Base-by-base conservation (phyloP, 805 yeast species). In the Saturnispora zaruensis region DNA sequence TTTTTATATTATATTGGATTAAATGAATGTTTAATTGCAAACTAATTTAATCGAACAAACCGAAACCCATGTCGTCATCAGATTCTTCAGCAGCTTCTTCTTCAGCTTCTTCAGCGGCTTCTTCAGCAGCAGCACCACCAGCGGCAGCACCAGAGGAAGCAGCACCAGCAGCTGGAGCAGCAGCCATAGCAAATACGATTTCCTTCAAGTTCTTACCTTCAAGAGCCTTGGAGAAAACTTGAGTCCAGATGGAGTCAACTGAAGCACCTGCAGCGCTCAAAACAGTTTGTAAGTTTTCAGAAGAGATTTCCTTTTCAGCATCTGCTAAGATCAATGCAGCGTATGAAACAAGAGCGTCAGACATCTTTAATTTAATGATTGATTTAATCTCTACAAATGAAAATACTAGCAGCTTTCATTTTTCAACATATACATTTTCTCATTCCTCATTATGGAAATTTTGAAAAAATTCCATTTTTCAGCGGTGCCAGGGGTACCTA, bases 311-410 rank as follows among this genome's bases (percentile, higher is more conserved):
- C 69, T 88, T 77, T 68, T 88, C 96, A 68, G 97, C 87, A 71
- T 91, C 99, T 62, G 97, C 96, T 75, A 91, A 81, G 78, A 91
- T 89, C 75, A 91, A 83, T 70, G 98, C 96, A 73, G 99, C 98
- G 86, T 88, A 89, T 65, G 96, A 86, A 70, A 88, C 87, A 70
- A 91, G 82, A 68, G 95, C 81, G 81, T 89, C 96, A 73, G 95
- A 85, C 96, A 87, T 87, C 72, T 63, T 72, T 34, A 14, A 16
- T 28, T 28, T 36, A 36, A n/a, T 36, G 16, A 18, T 36, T 36
- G 23, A 20, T 36, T 36, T 16, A 36, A 44, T 24, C n/a, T 5
- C 41, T 21, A 23, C 28, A 23, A 14, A 6, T 23, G 32, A 25
- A 21, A 36, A 36, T 16, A 18, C 7, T 5, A 9, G 21, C 9